Evolutionary conservation across 192 early-diverging fungal species (phyloP).

Genomic region (Umbelopsis sp.): DNA sequence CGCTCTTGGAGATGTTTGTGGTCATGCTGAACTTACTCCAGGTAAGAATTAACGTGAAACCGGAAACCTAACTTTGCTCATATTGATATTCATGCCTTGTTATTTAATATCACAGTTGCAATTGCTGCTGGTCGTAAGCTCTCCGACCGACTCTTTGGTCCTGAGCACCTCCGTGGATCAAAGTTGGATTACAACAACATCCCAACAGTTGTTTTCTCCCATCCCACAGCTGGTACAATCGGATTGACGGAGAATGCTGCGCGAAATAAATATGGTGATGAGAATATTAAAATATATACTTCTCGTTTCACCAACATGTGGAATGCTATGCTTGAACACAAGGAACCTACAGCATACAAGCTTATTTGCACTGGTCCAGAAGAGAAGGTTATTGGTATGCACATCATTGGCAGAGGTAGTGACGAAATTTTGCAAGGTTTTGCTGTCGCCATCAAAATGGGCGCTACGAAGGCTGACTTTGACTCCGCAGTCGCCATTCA

Average conservation of each 20-base stretch:
- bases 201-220: slow-evolving; percentile 95
- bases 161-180: slow-evolving; percentile 61
- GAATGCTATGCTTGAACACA: slow-evolving; percentile 79
- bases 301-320: slow-evolving; percentile 94
- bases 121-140: slow-evolving; percentile 93
- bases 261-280: slow-evolving; percentile 66
- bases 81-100: not conserved
- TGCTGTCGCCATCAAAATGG: slow-evolving; percentile 97
- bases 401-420: slow-evolving; percentile 85
- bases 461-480: slow-evolving; percentile 98
- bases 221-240: slow-evolving; percentile 84
- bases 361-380: slow-evolving; percentile 84
- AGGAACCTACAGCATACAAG: slow-evolving; percentile 92
- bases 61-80: not conserved
- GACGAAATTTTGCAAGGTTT: slow-evolving; percentile 97
- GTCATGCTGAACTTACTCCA: slow-evolving; percentile 89
- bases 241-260: slow-evolving; percentile 92
- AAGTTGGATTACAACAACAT: slow-evolving; percentile 95
- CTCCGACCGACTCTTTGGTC: slow-evolving; percentile 91
- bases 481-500: slow-evolving; percentile 96
- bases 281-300: slow-evolving; percentile 84
- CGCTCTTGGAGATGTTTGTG: slow-evolving; percentile 95
- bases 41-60: slow-evolving; percentile 40
- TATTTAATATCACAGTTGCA: slow-evolving; percentile 61
- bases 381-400: slow-evolving; percentile 96